Evolutionary conservation across 2,329 filamentous ascomycete genomes (phyloP).

Genomic region (Aureobasidium subglaciale): DNA sequence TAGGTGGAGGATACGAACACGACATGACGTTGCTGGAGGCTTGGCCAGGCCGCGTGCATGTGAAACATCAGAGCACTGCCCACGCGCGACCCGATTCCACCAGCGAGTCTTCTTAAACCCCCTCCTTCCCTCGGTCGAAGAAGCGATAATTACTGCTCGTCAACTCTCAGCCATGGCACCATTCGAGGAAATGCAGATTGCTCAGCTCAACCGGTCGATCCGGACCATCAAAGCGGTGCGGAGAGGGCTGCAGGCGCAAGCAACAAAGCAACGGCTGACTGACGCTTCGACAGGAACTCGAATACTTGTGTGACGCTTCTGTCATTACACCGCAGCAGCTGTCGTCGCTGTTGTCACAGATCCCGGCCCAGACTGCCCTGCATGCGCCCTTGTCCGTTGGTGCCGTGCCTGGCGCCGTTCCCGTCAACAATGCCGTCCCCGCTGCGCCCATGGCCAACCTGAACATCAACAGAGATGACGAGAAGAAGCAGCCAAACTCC

Average conservation of each 20-base stretch:
- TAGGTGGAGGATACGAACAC: neutral
- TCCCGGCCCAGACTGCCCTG: conserved; percentile 64
- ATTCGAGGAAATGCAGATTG: conserved; percentile 41
- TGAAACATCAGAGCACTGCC: conserved; percentile 8
- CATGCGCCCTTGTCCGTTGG: conserved; percentile 32
- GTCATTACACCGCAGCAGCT: conserved; percentile 70
- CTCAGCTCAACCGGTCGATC: conserved; percentile 74
- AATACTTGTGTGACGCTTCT: conserved; percentile 76
- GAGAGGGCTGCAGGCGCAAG: conserved; percentile 12
- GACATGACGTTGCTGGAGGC: conserved; percentile 9
- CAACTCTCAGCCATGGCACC: conserved; percentile 23
- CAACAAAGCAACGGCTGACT: conserved; percentile 5
- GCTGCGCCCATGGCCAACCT: conserved; percentile 29
- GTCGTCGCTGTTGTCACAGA: conserved; percentile 63
- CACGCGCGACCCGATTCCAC: neutral
- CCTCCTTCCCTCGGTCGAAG: neutral
- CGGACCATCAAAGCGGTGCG: conserved; percentile 78
- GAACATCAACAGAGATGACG: conserved; percentile 27
- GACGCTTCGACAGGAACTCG: conserved; percentile 65
- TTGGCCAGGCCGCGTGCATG: conserved; percentile 7
- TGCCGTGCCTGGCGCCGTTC: conserved; percentile 27
- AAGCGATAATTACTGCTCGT: neutral
- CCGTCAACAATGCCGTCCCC: conserved; percentile 20
- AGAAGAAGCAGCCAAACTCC: conserved; percentile 26
- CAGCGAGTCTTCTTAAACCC: neutral